These are phyloP conservation scores for Penicillium sp. DNA, from an alignment of 2,329 filamentous ascomycete species.

Conservation along the genomic window DNA sequence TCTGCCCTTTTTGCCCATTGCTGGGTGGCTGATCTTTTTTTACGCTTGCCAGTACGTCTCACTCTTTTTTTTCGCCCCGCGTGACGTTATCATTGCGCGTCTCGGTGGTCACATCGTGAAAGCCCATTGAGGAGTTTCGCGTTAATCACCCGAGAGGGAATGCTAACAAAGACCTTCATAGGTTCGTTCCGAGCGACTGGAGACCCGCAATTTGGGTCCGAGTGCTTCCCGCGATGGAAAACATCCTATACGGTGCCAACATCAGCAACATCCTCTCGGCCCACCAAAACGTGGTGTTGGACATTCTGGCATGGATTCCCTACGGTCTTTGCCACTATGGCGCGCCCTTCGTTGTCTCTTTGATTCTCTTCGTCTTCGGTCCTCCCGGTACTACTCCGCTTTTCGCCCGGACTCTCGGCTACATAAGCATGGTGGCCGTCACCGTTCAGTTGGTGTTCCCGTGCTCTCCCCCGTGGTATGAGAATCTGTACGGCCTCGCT, in stretches of 20 bases:
- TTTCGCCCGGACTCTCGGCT: constrained; percentile 85
- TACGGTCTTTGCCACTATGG: constrained; percentile 92
- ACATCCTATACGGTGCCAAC: constrained; percentile 94
- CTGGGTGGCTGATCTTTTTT: constrained; percentile 86
- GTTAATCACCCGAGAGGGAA: not conserved
- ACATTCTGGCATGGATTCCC: constrained; percentile 88
- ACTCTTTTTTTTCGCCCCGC: not conserved
- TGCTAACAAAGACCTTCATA: constrained; percentile 36
- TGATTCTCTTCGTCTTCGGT: constrained; percentile 81
- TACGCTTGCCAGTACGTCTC: constrained; percentile 80
- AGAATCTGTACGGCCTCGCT: constrained; percentile 85
- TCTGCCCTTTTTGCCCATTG: constrained; percentile 79
- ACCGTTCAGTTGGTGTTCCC: constrained; percentile 87
- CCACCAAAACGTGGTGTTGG: constrained; percentile 78
- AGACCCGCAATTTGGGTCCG: constrained; percentile 94
- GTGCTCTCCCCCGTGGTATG: constrained; percentile 95
- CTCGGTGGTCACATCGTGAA: not conserved
- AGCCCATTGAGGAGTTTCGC: not conserved
- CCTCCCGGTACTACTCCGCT: constrained; percentile 82
- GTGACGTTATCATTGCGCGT: constrained; percentile 2
- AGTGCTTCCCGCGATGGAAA: constrained; percentile 89
- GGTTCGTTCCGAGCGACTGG: constrained; percentile 86
- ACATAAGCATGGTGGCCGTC: constrained; percentile 86
- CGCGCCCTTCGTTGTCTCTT: constrained; percentile 75
- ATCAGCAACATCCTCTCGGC: constrained; percentile 93